Evolutionary conservation across 2,329 filamentous ascomycete genomes (phyloP).

Genomic region (Ascosphaera apis): DNA sequence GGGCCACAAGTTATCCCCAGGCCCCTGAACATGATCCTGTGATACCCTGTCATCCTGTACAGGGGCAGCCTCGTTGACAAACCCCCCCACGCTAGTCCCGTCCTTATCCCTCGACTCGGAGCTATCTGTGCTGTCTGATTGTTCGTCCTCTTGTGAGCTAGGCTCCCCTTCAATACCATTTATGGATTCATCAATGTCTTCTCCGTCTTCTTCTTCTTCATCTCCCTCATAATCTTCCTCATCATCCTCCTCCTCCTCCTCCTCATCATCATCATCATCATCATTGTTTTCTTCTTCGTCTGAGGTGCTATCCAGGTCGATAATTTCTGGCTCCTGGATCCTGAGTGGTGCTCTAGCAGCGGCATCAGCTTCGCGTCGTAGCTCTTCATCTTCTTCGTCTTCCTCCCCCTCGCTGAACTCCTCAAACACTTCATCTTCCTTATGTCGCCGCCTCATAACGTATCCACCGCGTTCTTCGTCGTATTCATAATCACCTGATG

Average conservation of each 20-base stretch:
- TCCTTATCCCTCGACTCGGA: no score
- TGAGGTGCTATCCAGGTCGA: background rate
- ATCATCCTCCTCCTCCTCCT: background rate
- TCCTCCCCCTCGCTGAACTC: background rate
- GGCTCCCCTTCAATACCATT: no score
- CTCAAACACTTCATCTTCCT: constrained; percentile 2
- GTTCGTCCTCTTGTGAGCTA: no score
- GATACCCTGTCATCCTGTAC: no score
- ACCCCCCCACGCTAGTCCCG: no score
- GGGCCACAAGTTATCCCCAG: no score
- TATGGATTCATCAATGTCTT: no score
- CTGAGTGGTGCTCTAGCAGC: background rate
- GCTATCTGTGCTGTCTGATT: no score
- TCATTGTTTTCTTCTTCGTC: constrained; percentile 15
- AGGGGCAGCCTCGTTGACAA: no score
- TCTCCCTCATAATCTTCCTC: no score
- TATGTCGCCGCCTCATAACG: constrained; percentile 3
- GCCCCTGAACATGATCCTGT: no score
- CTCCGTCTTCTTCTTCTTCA: no score
- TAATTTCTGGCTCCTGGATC: background rate
- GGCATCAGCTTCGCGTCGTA: constrained; percentile 2
- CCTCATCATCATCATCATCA: constrained; percentile 19
- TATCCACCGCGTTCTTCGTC: constrained; percentile 2
- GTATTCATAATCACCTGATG: constrained; percentile 7
- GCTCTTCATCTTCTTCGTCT: constrained; percentile 1